Conservation (phyloP, 495 filamentous ascomycete species). For the Trichodelitschia bisporula region DNA sequence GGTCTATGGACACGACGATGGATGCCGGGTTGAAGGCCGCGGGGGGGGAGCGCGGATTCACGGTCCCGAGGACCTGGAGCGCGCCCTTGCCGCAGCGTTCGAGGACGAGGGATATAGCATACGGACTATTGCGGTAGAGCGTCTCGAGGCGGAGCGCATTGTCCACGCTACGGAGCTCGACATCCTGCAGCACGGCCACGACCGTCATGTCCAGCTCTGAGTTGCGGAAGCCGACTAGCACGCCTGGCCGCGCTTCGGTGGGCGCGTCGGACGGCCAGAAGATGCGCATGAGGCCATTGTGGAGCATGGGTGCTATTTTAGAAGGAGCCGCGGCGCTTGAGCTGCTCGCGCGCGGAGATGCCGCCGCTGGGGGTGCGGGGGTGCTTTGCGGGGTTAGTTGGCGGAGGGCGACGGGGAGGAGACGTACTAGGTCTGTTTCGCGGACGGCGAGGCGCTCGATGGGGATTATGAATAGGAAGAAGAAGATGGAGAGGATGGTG, state of each 20-base stretch:
- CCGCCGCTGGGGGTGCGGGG: constrained; percentile 58
- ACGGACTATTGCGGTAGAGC: constrained; percentile 58
- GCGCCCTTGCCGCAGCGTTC: constrained; percentile 57
- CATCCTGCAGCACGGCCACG: constrained; percentile 66
- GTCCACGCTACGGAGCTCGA: constrained; percentile 62
- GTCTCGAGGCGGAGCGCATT: constrained; percentile 66
- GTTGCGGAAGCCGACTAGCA: constrained; percentile 89
- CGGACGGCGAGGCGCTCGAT: constrained; percentile 44
- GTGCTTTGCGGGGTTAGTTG: constrained; percentile 29
- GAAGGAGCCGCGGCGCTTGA: constrained; percentile 85
- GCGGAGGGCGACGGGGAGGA: too few species aligned
- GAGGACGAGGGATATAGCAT: constrained; percentile 60
- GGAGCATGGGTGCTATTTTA: too few species aligned
- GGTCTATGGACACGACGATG: constrained; percentile 39
- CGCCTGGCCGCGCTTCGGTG: constrained; percentile 39
- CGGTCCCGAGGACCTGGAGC: constrained; percentile 65
- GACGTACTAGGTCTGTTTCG: constrained; percentile 37
- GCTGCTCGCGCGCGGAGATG: constrained; percentile 85
- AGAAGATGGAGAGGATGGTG: constrained; percentile 46
- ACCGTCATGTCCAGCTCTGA: constrained; percentile 78
- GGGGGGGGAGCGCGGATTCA: constrained; percentile 32
- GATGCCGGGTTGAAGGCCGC: constrained; percentile 38
- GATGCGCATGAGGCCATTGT: constrained; percentile 89
- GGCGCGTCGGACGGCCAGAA: constrained; percentile 89
- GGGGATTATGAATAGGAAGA: constrained; percentile 50